Evolutionary conservation across 1,284 basidiomycete species (phyloP).

Genomic region (Ceratobasidium sp.): DNA sequence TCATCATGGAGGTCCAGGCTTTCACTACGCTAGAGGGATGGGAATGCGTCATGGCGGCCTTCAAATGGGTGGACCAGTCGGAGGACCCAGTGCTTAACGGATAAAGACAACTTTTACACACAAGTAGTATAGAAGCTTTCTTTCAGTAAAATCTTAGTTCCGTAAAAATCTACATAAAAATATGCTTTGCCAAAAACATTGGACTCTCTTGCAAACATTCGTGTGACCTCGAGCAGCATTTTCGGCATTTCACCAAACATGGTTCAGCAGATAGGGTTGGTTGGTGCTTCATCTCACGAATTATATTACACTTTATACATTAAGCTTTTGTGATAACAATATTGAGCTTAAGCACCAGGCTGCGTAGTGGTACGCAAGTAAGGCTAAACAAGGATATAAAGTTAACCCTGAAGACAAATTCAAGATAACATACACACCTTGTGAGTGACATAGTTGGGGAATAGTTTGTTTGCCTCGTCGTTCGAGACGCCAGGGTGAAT

Average conservation of each 20-base stretch:
- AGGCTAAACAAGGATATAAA: slow-evolving; percentile 53
- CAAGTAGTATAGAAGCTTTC: neutral
- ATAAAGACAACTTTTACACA: no score
- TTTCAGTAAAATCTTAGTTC: no score
- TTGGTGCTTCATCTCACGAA: neutral
- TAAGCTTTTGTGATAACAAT: neutral
- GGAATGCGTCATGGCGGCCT: slow-evolving; percentile 1
- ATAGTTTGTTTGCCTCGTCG: slow-evolving; percentile 88
- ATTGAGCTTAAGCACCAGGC: slow-evolving; percentile 28
- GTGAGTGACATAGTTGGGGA: slow-evolving; percentile 75
- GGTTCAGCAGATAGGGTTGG: neutral
- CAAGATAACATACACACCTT: slow-evolving; percentile 56
- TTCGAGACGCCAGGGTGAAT: slow-evolving; percentile 88
- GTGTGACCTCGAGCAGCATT: neutral
- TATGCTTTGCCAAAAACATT: neutral
- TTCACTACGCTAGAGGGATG: neutral
- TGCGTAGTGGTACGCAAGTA: slow-evolving; percentile 78
- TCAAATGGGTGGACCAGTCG: neutral
- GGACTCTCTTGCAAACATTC: no score
- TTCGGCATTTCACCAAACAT: neutral
- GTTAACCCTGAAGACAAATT: neutral
- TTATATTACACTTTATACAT: slow-evolving; percentile 7
- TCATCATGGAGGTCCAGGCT: slow-evolving; percentile 6
- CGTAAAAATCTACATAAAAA: neutral
- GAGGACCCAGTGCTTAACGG: neutral